These are phyloP conservation scores for Fusarium tuaranense DNA, from an alignment of 2,329 filamentous ascomycete species.

Conservation along the genomic window DNA sequence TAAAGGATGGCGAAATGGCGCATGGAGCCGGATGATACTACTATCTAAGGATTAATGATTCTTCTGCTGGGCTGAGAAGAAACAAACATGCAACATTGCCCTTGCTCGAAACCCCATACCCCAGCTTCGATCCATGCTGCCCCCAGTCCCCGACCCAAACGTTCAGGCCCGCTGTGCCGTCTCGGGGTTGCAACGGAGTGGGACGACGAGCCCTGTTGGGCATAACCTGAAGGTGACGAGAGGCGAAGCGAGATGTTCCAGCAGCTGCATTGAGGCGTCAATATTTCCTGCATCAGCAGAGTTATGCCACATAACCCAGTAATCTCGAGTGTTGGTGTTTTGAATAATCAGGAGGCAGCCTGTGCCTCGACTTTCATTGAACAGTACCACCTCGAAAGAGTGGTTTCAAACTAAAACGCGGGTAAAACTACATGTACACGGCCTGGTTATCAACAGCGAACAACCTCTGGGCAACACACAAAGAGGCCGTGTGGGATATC, in stretches of 20 bases:
- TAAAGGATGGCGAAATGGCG: conserved; percentile 5
- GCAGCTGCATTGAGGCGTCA: not conserved
- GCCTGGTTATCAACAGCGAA: not conserved
- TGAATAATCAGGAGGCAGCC: not conserved
- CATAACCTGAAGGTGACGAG: not conserved
- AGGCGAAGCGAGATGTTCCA: not conserved
- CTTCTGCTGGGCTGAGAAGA: not conserved
- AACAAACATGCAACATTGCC: conserved; percentile 6
- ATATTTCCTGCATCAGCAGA: not conserved
- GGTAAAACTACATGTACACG: not conserved
- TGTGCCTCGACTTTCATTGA: conserved; percentile 6
- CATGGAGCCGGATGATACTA: conserved; percentile 9
- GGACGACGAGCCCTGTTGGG: not conserved
- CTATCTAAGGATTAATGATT: conserved; percentile 2
- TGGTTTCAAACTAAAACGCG: not conserved
- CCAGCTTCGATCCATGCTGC: not conserved
- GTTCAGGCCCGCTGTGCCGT: conserved; percentile 3
- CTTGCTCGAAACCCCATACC: not conserved
- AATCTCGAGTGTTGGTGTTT: not conserved
- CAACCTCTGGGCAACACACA: not conserved
- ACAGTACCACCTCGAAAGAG: not conserved
- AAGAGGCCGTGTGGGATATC: conserved; percentile 27
- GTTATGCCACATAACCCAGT: not conserved
- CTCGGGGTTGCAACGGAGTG: not conserved
- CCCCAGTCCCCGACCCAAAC: not conserved